Evolutionary conservation across 2,329 filamentous ascomycete genomes (phyloP), one percentile per base, ranked within the genome.

Genomic region (Colletotrichum siamense): DNA sequence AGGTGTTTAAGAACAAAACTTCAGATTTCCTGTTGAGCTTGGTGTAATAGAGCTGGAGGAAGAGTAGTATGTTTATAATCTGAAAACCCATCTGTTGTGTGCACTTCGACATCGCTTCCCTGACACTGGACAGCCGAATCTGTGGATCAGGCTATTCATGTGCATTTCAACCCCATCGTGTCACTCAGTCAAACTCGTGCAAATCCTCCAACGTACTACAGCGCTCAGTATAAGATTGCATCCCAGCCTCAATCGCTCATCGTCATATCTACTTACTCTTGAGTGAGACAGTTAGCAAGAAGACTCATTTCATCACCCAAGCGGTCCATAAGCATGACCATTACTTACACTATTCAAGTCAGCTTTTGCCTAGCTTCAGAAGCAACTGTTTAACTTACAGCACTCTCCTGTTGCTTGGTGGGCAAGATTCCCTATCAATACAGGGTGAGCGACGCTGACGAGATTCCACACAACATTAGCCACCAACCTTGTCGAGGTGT

Each of bases 11-110:
- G 18, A n/a, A n/a, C 9, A n/a, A 44, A 0, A 1, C 18, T 39
- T 39, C 16, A 39, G 3, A 0, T 3, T 44, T 3, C 9, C 18
- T 44, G 39, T 4, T 44, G 18, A 12, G 18, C 0, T 9, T 1
- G 5, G 16, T 39, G 3, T 10, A 10, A n/a, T 44, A 44, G 9
- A n/a, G 18, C 8, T 10, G 39, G 3, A 44, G 1, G 39, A 10
- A 44, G 5, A 18, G 8, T 39, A 1, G 0, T 9, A 18, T 18
- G 5, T 18, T 18, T 15, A 36, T 36, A 36, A 4, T 16, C 34
- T 36, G 34, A 16, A 4, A 15, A n/a, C n/a, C 16, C 36, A 39
- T 39, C 8, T 1, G 34, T 3, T 36, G 34, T 36, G 34, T 4
- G 5, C 15, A 4, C 34, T n/a, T 44, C 39, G 39, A 0, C 18